Conservation (phyloP, 306 rosid genomes). For the Morella rubra region DNA sequence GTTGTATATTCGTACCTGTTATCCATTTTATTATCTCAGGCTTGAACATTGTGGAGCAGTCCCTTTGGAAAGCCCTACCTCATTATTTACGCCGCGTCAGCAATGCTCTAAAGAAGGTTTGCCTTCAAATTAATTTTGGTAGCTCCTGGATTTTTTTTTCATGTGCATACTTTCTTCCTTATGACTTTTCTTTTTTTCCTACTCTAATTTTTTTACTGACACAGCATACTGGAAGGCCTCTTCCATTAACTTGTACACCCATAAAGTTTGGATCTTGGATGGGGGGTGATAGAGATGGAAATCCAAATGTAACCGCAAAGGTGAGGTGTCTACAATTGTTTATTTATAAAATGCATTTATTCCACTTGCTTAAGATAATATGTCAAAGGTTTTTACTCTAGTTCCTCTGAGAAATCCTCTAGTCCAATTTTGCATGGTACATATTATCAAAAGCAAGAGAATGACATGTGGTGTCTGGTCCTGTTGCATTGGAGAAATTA, state of each 20-base stretch:
- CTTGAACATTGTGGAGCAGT: conserved; percentile 91
- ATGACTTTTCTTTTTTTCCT: neutral
- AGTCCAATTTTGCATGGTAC: neutral
- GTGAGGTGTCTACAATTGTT: conserved; percentile 38
- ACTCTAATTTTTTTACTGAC: conserved; percentile 14
- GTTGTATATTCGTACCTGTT: conserved; percentile 6
- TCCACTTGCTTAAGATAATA: conserved; percentile 8
- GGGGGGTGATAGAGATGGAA: conserved; percentile 99
- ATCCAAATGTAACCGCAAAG: conserved; percentile 92
- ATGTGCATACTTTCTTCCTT: neutral
- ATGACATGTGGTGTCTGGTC: neutral
- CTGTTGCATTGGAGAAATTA: neutral
- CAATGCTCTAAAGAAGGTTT: conserved; percentile 91
- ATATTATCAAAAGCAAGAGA: neutral
- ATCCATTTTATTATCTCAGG: conserved; percentile 47
- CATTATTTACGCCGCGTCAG: conserved; percentile 90
- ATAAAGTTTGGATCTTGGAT: conserved; percentile 96
- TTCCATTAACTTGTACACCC: conserved; percentile 91
- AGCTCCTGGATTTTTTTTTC: conserved; percentile 28
- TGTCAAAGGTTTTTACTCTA: conserved; percentile 9
- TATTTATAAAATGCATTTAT: conserved; percentile 10
- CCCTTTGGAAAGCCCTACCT: conserved; percentile 98
- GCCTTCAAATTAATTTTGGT: conserved; percentile 24
- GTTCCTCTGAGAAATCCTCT: neutral
- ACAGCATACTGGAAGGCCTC: conserved; percentile 93